Conservation (phyloP, 805 yeast genomes). For the Tetrapisispora phaffii region DNA sequence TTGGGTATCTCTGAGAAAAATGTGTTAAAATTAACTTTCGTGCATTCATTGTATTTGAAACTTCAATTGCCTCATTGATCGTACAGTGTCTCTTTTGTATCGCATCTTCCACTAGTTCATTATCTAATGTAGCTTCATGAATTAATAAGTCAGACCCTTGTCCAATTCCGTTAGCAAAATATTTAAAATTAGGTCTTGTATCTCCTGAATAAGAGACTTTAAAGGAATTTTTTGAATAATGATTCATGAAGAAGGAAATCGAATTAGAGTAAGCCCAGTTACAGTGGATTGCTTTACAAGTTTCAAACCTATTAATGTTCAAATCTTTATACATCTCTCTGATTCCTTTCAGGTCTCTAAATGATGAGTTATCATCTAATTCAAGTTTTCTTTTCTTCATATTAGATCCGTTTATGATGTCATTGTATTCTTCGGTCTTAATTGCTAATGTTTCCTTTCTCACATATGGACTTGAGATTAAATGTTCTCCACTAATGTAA, state of each 20-base stretch:
- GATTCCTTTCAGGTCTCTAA: constrained; percentile 24
- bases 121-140: constrained; percentile 91
- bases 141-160: constrained; percentile 58
- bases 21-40: constrained; percentile 71
- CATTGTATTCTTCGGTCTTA: constrained; percentile 17
- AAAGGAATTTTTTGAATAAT: constrained; percentile 32
- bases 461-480: constrained; percentile 32
- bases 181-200: constrained; percentile 64
- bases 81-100: constrained; percentile 77
- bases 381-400: constrained; percentile 18
- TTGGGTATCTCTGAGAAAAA: constrained; percentile 82
- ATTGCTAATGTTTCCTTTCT: constrained; percentile 27
- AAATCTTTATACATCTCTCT: constrained; percentile 34
- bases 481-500: constrained; percentile 53
- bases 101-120: constrained; percentile 70
- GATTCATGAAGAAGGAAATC: constrained; percentile 36
- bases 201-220: constrained; percentile 89
- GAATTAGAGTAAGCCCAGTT: constrained; percentile 65
- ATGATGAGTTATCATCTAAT: constrained; percentile 15
- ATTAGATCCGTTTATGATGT: constrained; percentile 5
- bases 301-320: constrained; percentile 36
- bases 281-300: constrained; percentile 80
- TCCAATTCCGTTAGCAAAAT: constrained; percentile 57
- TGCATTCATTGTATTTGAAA: constrained; percentile 64
- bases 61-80: constrained; percentile 69